phyloP scores from a whole-genome alignment of 345 rosid genomes.

The Syzygium grande region DNA sequence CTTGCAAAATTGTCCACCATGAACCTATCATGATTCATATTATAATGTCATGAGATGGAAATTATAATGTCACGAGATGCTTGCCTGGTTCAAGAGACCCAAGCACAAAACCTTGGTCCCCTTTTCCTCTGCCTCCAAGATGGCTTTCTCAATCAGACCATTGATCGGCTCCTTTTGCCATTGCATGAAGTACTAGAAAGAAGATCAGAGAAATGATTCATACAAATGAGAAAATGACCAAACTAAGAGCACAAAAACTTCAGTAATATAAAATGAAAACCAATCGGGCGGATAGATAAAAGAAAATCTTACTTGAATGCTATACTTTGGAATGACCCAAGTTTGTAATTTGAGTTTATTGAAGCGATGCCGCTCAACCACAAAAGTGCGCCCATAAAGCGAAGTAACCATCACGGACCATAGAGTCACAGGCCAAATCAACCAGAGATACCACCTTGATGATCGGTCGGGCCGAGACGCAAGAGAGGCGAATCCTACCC shows the following conservation, averaged over 20 bases:
- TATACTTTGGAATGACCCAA: constrained; percentile 5
- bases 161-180: background rate
- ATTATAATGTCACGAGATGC: background rate
- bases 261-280: background rate
- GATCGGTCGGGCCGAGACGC: constrained; percentile 44
- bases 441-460: constrained; percentile 17
- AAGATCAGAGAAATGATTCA: background rate
- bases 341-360: constrained; percentile 1
- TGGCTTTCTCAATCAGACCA: background rate
- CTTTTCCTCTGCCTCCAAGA: background rate
- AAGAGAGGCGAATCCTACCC: constrained; percentile 45
- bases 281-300: background rate
- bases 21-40: background rate
- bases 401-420: background rate
- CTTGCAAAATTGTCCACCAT: background rate
- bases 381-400: background rate
- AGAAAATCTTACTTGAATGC: background rate
- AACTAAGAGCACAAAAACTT: background rate
- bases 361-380: constrained; percentile 1
- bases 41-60: background rate
- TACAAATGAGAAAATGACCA: background rate
- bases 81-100: constrained; percentile 2
- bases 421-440: constrained; percentile 1
- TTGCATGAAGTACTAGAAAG: background rate
- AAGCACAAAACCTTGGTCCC: background rate